Percentiles rank a stretch among this genome's conserved stretches.
Evolutionary conservation across 2,329 filamentous ascomycete species (phyloP).

Genomic region (Trichophyton simii): DNA sequence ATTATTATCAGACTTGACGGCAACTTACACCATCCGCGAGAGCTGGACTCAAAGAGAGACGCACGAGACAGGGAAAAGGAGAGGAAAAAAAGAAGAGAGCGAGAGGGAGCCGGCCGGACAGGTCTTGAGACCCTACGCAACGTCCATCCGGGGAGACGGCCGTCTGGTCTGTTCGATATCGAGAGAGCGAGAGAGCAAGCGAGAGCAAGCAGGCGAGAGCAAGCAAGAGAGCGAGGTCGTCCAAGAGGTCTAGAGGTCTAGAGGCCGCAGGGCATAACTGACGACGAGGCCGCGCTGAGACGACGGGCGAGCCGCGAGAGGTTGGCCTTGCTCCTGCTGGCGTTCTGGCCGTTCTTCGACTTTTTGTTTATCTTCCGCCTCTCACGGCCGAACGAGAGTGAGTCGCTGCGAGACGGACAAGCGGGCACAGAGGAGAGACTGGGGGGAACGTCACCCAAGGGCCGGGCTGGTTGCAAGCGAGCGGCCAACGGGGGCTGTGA

Average conservation of each 20-base stretch:
- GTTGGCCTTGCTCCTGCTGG: too few relatives aligned
- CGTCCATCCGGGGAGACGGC: slow-evolving; percentile 7
- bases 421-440: neutral
- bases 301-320: neutral
- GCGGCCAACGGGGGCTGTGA: too few relatives aligned
- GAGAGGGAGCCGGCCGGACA: neutral
- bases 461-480: neutral
- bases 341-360: too few relatives aligned
- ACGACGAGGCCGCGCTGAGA: neutral
- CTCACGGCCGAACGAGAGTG: neutral
- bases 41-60: neutral
- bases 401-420: neutral
- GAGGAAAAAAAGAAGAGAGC: neutral
- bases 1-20: neutral
- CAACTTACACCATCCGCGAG: neutral
- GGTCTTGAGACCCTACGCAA: slow-evolving; percentile 4
- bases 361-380: too few relatives aligned
- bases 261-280: neutral
- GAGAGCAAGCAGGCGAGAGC: neutral
- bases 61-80: neutral
- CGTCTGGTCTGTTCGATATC: neutral
- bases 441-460: neutral
- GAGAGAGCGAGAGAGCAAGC: neutral
- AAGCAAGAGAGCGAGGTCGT: neutral
- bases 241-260: neutral